phyloP scores from a whole-genome alignment of 352 stramenopile genomes.

The Phytophthora niederhauseri region DNA sequence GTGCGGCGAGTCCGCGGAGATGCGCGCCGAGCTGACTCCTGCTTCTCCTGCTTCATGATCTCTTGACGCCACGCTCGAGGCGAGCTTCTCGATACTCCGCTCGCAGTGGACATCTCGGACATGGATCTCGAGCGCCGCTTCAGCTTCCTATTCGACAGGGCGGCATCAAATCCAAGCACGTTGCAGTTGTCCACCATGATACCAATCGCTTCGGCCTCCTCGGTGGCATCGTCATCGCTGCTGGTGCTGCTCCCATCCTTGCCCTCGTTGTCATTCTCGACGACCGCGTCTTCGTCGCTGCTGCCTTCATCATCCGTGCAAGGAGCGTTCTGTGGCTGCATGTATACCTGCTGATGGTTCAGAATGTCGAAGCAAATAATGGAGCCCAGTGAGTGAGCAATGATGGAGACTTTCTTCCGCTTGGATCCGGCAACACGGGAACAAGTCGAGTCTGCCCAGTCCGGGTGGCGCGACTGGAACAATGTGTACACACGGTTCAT shows the following conservation, averaged over 20 bases:
- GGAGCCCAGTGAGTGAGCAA: slow-evolving; percentile 89
- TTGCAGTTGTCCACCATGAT: slow-evolving; percentile 21
- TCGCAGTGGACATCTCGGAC: slow-evolving; percentile 41
- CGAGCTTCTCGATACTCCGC: slow-evolving; percentile 25
- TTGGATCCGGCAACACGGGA: slow-evolving; percentile 17
- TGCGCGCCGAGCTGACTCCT: slow-evolving; percentile 3
- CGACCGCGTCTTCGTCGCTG: slow-evolving; percentile 35
- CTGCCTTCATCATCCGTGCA: slow-evolving; percentile 45
- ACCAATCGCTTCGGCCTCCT: slow-evolving; percentile 2
- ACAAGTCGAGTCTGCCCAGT: slow-evolving; percentile 40
- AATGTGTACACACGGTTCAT: slow-evolving; percentile 90
- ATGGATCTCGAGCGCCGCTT: slow-evolving; percentile 51
- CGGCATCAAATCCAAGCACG: slow-evolving; percentile 42
- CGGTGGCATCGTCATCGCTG: slow-evolving; percentile 17
- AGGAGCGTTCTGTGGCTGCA: slow-evolving; percentile 36
- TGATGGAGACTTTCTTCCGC: slow-evolving; percentile 85
- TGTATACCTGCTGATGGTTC: slow-evolving; percentile 63
- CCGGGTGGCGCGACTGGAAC: slow-evolving; percentile 70
- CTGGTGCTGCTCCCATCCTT: slow-evolving; percentile 25
- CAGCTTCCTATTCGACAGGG: slow-evolving; percentile 31
- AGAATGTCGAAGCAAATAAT: slow-evolving; percentile 95
- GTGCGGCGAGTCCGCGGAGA: slow-evolving; percentile 18
- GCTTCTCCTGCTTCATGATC: slow-evolving; percentile 12
- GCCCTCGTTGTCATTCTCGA: slow-evolving; percentile 25
- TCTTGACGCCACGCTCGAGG: slow-evolving; percentile 12